Base-by-base conservation (phyloP, 2,329 filamentous ascomycete genomes). In the Penicillium fuscoglaucum region DNA sequence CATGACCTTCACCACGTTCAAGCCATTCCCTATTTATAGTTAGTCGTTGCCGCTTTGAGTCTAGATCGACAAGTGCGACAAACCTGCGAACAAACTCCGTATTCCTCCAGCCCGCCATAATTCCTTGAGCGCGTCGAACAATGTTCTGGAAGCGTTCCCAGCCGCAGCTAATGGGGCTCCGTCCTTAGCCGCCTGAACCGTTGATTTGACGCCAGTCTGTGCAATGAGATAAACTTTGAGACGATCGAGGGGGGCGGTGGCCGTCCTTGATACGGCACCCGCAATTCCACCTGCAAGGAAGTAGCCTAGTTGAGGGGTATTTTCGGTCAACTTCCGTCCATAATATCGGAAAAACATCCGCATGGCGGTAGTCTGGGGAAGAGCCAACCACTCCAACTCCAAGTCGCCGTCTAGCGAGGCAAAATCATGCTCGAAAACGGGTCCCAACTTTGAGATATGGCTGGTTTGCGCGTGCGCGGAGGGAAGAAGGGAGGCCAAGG, bases 1-100 rank as follows among this genome's bases (percentile, higher is more conserved):
- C 91, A 98, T 96, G 60, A 99, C 95, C 76, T 99, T 99, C 70
- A 97, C 76, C 3, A 99, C 92, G 68, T 99, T 99, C 66, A 99
- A 81, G 4, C 95, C 95, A 70, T 99, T 99, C 39, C 95, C 93
- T 96, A 67, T 8, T 15, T 24, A 28, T 10, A 21, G 56, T 72
- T 55, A 73, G 62, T 66, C 55, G 55, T 40, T 61, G 48, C 15
- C 37, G 13, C 35, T 26, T 48, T 1, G 8, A 37, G 15, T 13
- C 33, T 8, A 6, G 15, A 28, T 4, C 4, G 26, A 21, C 7
- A 21, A 48, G 41, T 28, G n/a, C 40, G 33, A 71, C 87, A 74
- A 78, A 96, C 92, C 95, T 65, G 93, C 93, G 78, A 97, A 99
- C 65, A 98, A 87, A 72, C 92, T 96, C 58, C 90, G 85, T 59